Percentiles rank a stretch among this genome's conserved stretches.
These are phyloP conservation scores for Rubus idaeus DNA, from an alignment of 306 rosid genomes.

Conservation along the genomic window DNA sequence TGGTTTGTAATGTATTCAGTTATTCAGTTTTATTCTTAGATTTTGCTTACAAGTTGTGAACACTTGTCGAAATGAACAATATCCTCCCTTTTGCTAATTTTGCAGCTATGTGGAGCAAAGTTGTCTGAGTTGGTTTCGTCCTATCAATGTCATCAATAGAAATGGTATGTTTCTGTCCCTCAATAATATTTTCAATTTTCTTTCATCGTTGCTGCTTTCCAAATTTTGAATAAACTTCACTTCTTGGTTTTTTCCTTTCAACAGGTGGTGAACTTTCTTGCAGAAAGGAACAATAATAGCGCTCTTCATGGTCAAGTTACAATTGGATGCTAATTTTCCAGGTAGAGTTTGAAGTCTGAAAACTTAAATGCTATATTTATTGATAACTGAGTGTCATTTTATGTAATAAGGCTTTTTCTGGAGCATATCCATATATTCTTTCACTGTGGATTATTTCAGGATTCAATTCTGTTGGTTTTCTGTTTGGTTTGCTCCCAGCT, in stretches of 20 bases:
- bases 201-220: conserved; percentile 13
- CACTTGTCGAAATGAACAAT: conserved; percentile 18
- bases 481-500: conserved; percentile 93
- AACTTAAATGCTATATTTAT: conserved; percentile 17
- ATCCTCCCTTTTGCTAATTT: conserved; percentile 17
- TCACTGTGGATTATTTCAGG: conserved; percentile 55
- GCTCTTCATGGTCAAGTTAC: conserved; percentile 95
- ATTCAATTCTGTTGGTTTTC: conserved; percentile 94
- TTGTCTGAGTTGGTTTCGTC: conserved; percentile 91
- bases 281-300: conserved; percentile 68
- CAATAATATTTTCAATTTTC: conserved; percentile 7
- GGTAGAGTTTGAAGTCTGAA: conserved; percentile 44
- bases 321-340: conserved; percentile 94
- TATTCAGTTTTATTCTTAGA: conserved; percentile 4
- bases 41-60: conserved; percentile 13
- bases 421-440: conserved; percentile 29
- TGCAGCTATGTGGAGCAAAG: conserved; percentile 88
- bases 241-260: conserved; percentile 25
- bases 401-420: not conserved
- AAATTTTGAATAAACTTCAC: conserved; percentile 20
- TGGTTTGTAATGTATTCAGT: conserved; percentile 46
- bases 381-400: not conserved
- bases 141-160: conserved; percentile 98
- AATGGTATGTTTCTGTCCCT: conserved; percentile 54
- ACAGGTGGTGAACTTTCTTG: conserved; percentile 92